phyloP scores from a whole-genome alignment of 768 basidiomycete genomes.

The Russula sp. region DNA sequence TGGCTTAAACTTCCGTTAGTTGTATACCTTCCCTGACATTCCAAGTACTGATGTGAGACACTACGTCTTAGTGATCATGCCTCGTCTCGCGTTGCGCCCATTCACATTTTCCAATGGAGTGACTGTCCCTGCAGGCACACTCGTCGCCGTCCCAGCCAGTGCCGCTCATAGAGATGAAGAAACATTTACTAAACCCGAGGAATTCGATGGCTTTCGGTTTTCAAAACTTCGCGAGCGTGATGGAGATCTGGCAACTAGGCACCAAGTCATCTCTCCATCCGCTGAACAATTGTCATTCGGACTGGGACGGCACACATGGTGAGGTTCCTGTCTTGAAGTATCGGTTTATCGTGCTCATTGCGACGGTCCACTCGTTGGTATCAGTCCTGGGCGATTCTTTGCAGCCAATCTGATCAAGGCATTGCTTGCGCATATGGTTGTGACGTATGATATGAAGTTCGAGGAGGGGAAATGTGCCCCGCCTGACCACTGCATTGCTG shows the following conservation, averaged over 20 bases:
- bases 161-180: slow-evolving; percentile 31
- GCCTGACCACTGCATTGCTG: not conserved
- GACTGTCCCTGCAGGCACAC: slow-evolving; percentile 35
- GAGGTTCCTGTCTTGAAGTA: not conserved
- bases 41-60: not conserved
- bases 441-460: slow-evolving; percentile 27
- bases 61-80: slow-evolving; percentile 24
- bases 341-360: not conserved
- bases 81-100: slow-evolving; percentile 34
- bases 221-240: slow-evolving; percentile 16
- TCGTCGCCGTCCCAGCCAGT: slow-evolving; percentile 29
- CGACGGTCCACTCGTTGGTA: not conserved
- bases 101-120: slow-evolving; percentile 43
- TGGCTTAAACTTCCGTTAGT: slow-evolving; percentile 25
- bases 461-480: slow-evolving; percentile 21
- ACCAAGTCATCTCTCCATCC: slow-evolving; percentile 16
- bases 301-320: slow-evolving; percentile 30
- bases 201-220: slow-evolving; percentile 42
- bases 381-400: slow-evolving; percentile 29
- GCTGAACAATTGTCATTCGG: slow-evolving; percentile 27
- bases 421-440: slow-evolving; percentile 26
- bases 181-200: slow-evolving; percentile 32
- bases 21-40: not conserved
- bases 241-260: not conserved
- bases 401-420: slow-evolving; percentile 25